Evolutionary conservation across 129 eudicot genomes (phyloP).

Genomic region (Tanacetum coccineum): DNA sequence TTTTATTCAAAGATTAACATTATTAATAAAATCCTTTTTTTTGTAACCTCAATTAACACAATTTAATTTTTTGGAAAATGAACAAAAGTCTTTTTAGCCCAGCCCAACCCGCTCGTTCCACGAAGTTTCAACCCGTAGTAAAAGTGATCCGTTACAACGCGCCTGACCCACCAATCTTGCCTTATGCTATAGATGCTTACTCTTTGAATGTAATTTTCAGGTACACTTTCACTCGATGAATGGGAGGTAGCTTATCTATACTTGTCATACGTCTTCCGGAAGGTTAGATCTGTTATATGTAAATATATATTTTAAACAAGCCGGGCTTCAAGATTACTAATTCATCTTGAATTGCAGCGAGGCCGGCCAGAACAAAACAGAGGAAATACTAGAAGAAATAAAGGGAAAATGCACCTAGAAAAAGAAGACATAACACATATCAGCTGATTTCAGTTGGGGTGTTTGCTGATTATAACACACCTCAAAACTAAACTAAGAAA

Average conservation of each 20-base stretch:
- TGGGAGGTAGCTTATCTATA: slow-evolving; percentile 99
- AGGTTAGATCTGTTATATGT: slow-evolving; percentile 43
- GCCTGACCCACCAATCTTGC: too few relatives aligned
- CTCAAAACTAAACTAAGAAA: neutral
- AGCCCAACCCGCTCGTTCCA: too few relatives aligned
- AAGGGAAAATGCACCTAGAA: slow-evolving; percentile 66
- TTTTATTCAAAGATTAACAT: too few relatives aligned
- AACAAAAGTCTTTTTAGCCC: too few relatives aligned
- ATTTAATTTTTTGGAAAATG: too few relatives aligned
- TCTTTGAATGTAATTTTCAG: slow-evolving; percentile 31
- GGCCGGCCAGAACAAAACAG: slow-evolving; percentile 69
- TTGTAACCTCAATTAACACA: too few relatives aligned
- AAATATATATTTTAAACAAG: neutral
- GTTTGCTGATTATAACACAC: neutral
- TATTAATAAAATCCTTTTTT: too few relatives aligned
- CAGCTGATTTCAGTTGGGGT: slow-evolving; percentile 19
- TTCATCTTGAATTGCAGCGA: slow-evolving; percentile 39
- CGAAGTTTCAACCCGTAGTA: too few relatives aligned
- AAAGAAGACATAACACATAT: slow-evolving; percentile 66
- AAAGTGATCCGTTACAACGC: too few relatives aligned
- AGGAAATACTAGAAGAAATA: slow-evolving; percentile 44
- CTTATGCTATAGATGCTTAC: neutral
- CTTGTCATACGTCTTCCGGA: slow-evolving; percentile 82
- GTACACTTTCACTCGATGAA: slow-evolving; percentile 88
- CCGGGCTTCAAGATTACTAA: neutral